Percentiles rank a stretch among this genome's conserved stretches.
phyloP scores from a whole-genome alignment of 306 rosid genomes.

The Pyrus bretschneideri region DNA sequence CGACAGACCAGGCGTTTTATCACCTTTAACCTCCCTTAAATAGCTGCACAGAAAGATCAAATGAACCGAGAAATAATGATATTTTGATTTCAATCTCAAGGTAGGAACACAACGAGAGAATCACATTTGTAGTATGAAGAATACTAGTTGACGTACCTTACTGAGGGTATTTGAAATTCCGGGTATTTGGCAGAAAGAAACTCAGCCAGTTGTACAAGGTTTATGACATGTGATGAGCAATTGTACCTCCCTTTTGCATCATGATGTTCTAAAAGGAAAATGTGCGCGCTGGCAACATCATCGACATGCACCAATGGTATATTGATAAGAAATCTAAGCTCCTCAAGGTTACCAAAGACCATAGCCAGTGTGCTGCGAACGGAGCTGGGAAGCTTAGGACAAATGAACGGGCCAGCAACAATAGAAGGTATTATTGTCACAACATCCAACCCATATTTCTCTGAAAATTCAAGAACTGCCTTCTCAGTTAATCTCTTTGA shows the following conservation, averaged over 20 bases:
- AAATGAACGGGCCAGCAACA: constrained; percentile 60
- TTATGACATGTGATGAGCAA: constrained; percentile 33
- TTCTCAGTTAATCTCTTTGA: constrained; percentile 57
- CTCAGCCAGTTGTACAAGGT: constrained; percentile 21
- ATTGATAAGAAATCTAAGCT: constrained; percentile 7
- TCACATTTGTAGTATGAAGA: neutral
- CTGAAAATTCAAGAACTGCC: constrained; percentile 51
- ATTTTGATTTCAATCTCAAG: neutral
- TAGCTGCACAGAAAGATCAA: constrained; percentile 16
- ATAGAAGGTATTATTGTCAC: constrained; percentile 43
- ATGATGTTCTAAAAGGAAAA: constrained; percentile 51
- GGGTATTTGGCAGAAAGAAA: constrained; percentile 40
- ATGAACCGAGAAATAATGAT: no score
- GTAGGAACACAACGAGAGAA: neutral
- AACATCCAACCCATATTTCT: constrained; percentile 45
- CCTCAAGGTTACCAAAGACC: constrained; percentile 29
- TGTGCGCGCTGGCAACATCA: constrained; percentile 55
- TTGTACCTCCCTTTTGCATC: constrained; percentile 50
- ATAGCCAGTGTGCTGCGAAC: neutral
- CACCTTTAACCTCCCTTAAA: constrained; percentile 17
- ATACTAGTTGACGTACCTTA: constrained; percentile 21
- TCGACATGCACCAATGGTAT: constrained; percentile 46
- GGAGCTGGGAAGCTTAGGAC: constrained; percentile 46
- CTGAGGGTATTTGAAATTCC: constrained; percentile 30
- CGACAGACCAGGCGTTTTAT: constrained; percentile 9